Percentiles rank a stretch among this genome's conserved stretches.
These are phyloP conservation scores for Plasmopara halstedii DNA, from an alignment of 352 stramenopile genomes.

Conservation along the genomic window DNA sequence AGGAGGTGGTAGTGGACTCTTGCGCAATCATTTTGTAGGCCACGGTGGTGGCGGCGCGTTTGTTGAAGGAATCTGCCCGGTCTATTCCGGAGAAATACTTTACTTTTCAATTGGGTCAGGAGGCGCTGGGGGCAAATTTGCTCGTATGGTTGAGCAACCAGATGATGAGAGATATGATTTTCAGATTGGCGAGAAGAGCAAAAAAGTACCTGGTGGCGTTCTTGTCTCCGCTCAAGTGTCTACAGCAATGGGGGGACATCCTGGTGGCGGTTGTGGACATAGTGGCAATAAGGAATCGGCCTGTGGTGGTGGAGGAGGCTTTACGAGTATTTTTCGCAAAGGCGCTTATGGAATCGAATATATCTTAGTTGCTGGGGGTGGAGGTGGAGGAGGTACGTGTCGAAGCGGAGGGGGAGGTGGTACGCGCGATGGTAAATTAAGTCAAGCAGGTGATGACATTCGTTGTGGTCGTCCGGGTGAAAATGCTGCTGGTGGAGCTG, in stretches of 20 bases:
- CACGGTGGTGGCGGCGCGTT: conserved; percentile 62
- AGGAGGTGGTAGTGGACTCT: conserved; percentile 54
- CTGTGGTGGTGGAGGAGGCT: conserved; percentile 58
- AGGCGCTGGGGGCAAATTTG: conserved; percentile 33
- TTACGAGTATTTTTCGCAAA: conserved; percentile 62
- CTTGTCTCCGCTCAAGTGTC: conserved; percentile 41
- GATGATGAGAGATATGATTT: conserved; percentile 12
- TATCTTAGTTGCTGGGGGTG: conserved; percentile 53
- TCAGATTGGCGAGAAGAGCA: conserved; percentile 7
- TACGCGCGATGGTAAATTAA: conserved; percentile 10
- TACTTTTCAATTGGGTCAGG: conserved; percentile 49
- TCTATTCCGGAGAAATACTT: conserved; percentile 66
- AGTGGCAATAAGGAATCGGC: conserved; percentile 64
- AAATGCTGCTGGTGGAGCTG: conserved; percentile 27
- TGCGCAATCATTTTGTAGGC: conserved; percentile 39
- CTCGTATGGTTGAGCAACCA: conserved; percentile 29
- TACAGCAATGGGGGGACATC: conserved; percentile 30
- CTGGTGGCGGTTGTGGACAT: conserved; percentile 50
- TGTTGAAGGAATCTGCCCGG: conserved; percentile 44
- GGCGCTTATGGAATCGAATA: conserved; percentile 60
- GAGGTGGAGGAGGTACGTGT: conserved; percentile 62
- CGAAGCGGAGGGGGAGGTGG: conserved; percentile 47
- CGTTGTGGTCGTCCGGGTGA: conserved; percentile 43
- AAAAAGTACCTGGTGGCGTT: conserved; percentile 11
- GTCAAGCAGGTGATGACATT: conserved; percentile 35